Evolutionary conservation across 1,284 basidiomycete genomes (phyloP).

Genomic region (Schizopora paradoxa): DNA sequence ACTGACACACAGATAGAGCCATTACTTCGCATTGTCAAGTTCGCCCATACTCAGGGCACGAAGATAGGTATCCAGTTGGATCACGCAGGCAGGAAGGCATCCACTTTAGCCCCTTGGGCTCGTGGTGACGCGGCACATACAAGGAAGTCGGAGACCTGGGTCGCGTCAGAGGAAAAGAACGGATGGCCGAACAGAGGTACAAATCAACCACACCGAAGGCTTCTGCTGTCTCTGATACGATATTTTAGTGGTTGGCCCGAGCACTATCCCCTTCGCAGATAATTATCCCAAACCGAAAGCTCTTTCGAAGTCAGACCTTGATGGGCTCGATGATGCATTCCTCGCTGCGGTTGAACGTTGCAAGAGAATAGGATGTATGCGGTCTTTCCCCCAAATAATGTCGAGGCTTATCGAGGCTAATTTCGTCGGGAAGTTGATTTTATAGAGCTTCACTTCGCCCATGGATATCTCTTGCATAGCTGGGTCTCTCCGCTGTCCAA

Average conservation of each 20-base stretch:
- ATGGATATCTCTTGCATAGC: constrained; percentile 59
- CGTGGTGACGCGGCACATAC: constrained; percentile 25
- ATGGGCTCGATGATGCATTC: constrained; percentile 61
- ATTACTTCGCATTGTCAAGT: constrained; percentile 60
- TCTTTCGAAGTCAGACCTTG: constrained; percentile 51
- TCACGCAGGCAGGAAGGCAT: constrained; percentile 75
- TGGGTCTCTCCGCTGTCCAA: constrained; percentile 74
- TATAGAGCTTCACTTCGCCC: constrained; percentile 73
- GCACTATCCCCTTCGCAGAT: constrained; percentile 45
- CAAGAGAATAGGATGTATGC: constrained; percentile 58
- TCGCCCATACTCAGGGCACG: constrained; percentile 56
- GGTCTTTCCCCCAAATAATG: not conserved
- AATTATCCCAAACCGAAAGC: constrained; percentile 46
- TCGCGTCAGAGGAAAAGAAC: constrained; percentile 36
- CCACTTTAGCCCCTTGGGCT: constrained; percentile 58
- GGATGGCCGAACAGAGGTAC: constrained; percentile 62
- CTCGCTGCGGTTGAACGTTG: constrained; percentile 56
- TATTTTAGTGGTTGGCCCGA: constrained; percentile 36
- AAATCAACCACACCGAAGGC: constrained; percentile 25
- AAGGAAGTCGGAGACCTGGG: constrained; percentile 25
- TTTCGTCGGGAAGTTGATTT: constrained; percentile 56
- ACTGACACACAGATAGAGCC: constrained; percentile 62
- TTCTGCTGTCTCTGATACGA: constrained; percentile 7
- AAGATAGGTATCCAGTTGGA: constrained; percentile 72
- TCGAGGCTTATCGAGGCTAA: constrained; percentile 7